phyloP scores from a whole-genome alignment of 192 early-diverging fungal genomes.

The Allomyces macrogynus region DNA sequence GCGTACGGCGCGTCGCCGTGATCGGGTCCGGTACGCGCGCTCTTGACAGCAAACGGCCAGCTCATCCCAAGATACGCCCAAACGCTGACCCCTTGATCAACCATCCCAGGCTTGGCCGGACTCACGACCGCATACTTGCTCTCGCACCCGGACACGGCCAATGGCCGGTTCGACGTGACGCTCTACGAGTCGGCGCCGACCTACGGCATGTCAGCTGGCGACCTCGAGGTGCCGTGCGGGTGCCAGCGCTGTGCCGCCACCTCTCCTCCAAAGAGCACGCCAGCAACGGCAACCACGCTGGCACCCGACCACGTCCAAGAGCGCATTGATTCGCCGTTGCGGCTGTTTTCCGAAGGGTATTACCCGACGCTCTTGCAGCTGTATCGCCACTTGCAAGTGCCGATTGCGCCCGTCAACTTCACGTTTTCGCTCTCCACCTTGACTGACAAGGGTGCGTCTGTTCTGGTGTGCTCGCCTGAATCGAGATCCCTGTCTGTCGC shows the following conservation, averaged over 20 bases:
- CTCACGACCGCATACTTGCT: neutral
- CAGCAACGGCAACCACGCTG: neutral
- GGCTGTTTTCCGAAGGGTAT: neutral
- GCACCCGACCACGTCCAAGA: neutral
- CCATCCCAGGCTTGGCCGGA: neutral
- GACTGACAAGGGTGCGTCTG: no score
- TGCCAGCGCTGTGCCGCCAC: neutral
- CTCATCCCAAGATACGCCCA: no score
- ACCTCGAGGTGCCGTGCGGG: neutral
- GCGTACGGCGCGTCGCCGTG: neutral
- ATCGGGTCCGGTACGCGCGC: neutral
- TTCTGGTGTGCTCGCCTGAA: no score
- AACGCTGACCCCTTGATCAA: no score
- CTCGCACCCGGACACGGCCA: neutral
- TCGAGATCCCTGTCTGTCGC: no score
- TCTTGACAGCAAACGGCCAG: no score
- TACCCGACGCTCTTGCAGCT: neutral
- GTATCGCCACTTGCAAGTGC: neutral
- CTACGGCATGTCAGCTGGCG: neutral
- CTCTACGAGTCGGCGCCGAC: neutral
- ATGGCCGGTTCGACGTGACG: neutral
- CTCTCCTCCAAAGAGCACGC: neutral
- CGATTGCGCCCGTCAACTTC: no score
- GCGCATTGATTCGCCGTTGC: neutral
- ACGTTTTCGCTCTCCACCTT: no score